Evolutionary conservation across 768 basidiomycete genomes (phyloP).

Genomic region (Auriculariales sp.): DNA sequence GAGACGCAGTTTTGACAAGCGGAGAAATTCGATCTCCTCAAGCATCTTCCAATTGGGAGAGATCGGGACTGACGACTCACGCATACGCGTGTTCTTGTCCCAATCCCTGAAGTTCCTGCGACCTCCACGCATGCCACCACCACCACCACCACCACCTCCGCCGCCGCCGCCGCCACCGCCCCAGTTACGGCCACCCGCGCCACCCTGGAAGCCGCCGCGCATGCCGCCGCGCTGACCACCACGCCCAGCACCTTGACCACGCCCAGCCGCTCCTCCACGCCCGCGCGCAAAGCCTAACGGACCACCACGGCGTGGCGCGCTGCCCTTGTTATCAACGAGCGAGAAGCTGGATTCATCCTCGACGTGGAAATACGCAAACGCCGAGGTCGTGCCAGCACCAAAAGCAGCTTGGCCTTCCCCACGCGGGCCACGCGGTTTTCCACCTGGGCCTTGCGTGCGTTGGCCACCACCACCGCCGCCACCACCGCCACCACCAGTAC

Average conservation of each 20-base stretch:
- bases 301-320: conserved; percentile 56
- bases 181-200: neutral
- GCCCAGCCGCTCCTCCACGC: conserved; percentile 25
- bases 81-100: conserved; percentile 75
- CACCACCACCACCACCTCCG: conserved; percentile 14
- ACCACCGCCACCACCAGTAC: conserved; percentile 28
- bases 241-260: conserved; percentile 24
- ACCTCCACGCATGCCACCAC: conserved; percentile 34
- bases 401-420: conserved; percentile 74
- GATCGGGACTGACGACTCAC: conserved; percentile 90
- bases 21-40: conserved; percentile 94
- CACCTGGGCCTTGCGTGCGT: conserved; percentile 52
- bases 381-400: conserved; percentile 78
- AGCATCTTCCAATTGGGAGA: conserved; percentile 87
- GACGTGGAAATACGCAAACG: conserved; percentile 94
- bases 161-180: conserved; percentile 3
- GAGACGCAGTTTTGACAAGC: conserved; percentile 80
- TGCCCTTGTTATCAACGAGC: conserved; percentile 78
- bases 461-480: conserved; percentile 39
- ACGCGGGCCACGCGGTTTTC: conserved; percentile 74
- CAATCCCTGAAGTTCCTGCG: conserved; percentile 82
- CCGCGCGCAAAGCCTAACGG: conserved; percentile 34
- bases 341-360: conserved; percentile 97
- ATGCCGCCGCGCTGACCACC: conserved; percentile 27
- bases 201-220: conserved; percentile 32